Base-by-base conservation (phyloP, 768 basidiomycete species). In the Fomitopsis serialis region DNA sequence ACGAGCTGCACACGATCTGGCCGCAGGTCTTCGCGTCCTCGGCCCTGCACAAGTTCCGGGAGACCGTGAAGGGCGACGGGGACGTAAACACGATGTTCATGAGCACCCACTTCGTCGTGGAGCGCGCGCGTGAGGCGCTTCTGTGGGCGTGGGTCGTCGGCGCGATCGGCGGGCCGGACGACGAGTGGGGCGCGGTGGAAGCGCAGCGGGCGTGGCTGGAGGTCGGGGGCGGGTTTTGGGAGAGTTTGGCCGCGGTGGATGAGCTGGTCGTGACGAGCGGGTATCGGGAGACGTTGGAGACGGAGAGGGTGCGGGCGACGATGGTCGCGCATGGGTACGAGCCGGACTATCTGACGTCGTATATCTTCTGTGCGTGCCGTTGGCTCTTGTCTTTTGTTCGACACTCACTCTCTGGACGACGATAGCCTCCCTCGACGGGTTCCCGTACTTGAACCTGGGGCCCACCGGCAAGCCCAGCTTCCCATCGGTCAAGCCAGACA, bases 61-160 rank as follows among this genome's bases (percentile, higher is more conserved):
- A 63, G 44, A 64, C 61, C n/a, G 54, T 57, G 6, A 57, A 43
- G 25, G 68, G 70, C 21, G 53, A 58, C 42, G 64, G 64, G 27
- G 66, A 70, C 54, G 63, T 68, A 29, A 66, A 70, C 56, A 65
- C 65, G 47, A 64, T 68, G 36, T 72, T 72, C 59, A 47, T 69
- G 13, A 50, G 58, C 35, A 59, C 61, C 27, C 70, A 70, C 52
- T 71, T 61, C 50, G 47, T 70, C 43, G 63, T 71, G 40, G 71
- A 70, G 59, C 63, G 70, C 4, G 66, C 66, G 32, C 64, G 70
- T 21, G 70, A 70, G 56, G 69, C 70, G 22, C 56, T 74, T 36
- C 57, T 72, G 21, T 72, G 66, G 68, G 55, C 68, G 15, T 72
- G 70, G 70, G 61, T 66, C 11, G 69, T 76, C 32, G 70, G 55